These are phyloP conservation scores for Fraxinus dipetala DNA, from an alignment of 305 asterid genomes.

Conservation along the genomic window DNA sequence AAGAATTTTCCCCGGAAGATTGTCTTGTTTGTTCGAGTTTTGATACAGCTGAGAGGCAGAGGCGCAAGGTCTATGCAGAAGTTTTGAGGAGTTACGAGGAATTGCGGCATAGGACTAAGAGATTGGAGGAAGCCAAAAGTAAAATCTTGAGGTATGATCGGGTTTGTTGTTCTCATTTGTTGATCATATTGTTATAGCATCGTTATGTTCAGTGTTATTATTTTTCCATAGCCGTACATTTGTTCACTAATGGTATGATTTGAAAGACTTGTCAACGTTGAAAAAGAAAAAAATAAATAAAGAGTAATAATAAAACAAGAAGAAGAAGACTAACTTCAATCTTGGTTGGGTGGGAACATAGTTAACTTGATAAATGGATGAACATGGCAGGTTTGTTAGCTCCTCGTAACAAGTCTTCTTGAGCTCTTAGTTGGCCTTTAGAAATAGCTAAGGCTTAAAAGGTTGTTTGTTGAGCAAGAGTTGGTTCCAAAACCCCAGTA, in stretches of 20 bases:
- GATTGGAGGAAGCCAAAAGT: constrained; percentile 44
- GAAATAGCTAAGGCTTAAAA: neutral
- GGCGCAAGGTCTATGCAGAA: constrained; percentile 33
- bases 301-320: neutral
- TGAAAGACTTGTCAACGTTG: neutral
- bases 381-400: neutral
- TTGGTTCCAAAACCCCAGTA: neutral
- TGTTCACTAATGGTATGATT: neutral
- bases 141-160: constrained; percentile 50
- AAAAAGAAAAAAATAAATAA: neutral
- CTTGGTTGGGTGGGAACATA: neutral
- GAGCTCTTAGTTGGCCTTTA: neutral
- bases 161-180: neutral
- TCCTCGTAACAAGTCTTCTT: neutral
- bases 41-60: constrained; percentile 32
- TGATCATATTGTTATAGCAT: neutral
- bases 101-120: constrained; percentile 23
- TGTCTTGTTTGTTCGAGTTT: neutral
- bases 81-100: constrained; percentile 55
- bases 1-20: constrained; percentile 19
- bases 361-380: neutral
- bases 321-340: neutral
- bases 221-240: neutral
- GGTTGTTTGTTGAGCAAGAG: neutral
- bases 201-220: neutral